Base-by-base conservation (phyloP, 352 stramenopile species). In the Peronospora tabacina region DNA sequence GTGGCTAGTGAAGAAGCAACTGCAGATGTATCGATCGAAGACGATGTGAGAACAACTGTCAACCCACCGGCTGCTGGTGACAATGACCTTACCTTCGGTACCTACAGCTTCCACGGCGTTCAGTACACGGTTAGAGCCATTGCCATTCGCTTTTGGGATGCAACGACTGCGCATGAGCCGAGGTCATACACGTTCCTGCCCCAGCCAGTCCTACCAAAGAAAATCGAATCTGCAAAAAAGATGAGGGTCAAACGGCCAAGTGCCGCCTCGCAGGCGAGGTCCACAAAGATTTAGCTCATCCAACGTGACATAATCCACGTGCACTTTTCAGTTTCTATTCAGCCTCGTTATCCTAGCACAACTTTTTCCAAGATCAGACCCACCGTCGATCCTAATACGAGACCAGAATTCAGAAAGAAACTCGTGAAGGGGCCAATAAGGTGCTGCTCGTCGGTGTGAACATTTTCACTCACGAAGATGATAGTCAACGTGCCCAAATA, bases 341-440 rank as follows among this genome's bases (percentile, higher is more conserved):
- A 52, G 17, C 19, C 3, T 52, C 63, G 48, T 68, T 44, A 66
- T 32, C 62, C 70, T 30, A 85, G 54, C 11, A 88, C 66, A 42
- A 82, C 51, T 32, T 73, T 73, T 51, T 87, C 63, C 34, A 93
- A 44, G 12, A 87, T 24, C 9, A 93, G 61, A 9, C 77, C 76
- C 13, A 73, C 62, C 0, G 73, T 82, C 5, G 82, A 80, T 33
- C 82, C 82, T 15, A 93, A 43, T n/a, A 90, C 82, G 22, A 93
- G 74, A 2, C 82, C 82, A 41, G 82, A 77, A 55, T 93, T 90
- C 24, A 93, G 55, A 52, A 88, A 90, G 48, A 90, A 90, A 44
- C 82, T 87, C 35, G 82, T 93, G 52, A 90, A 93, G 22, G 72
- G 69, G 1, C 79, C 82, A 5, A 78, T 84, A 7, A 90, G 50